phyloP scores from a whole-genome alignment of 2,329 filamentous ascomycete species.

The Blastomyces emzantsi region DNA sequence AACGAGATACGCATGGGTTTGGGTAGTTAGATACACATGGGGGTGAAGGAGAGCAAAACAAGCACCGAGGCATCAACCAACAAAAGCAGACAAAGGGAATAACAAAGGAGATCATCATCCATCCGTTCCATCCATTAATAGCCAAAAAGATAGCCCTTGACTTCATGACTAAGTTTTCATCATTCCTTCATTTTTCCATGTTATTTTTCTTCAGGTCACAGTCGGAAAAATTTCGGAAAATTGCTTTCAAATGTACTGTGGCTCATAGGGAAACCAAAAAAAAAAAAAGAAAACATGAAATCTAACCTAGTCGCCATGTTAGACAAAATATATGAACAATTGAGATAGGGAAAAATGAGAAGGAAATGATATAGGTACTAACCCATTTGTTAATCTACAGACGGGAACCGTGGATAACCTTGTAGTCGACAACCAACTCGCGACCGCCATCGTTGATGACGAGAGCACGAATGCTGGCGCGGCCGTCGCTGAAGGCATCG shows the following conservation, averaged over 20 bases:
- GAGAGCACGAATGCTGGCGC: constrained; percentile 86
- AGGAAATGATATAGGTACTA: background rate
- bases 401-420: constrained; percentile 78
- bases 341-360: background rate
- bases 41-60: constrained; percentile 2
- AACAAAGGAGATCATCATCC: constrained; percentile 9
- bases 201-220: background rate
- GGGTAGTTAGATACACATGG: constrained; percentile 5
- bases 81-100: background rate
- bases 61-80: background rate
- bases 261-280: background rate
- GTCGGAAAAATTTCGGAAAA: background rate
- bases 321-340: background rate
- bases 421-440: constrained; percentile 97
- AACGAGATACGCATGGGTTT: background rate
- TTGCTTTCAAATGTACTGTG: background rate
- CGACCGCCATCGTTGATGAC: constrained; percentile 89
- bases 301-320: background rate
- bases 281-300: background rate
- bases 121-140: constrained; percentile 9
- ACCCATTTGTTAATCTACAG: constrained; percentile 40
- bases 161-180: background rate
- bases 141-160: constrained; percentile 5
- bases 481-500: constrained; percentile 79
- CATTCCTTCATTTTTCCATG: background rate